Conservation (phyloP, 805 yeast species). For the Candida krabiensis region DNA sequence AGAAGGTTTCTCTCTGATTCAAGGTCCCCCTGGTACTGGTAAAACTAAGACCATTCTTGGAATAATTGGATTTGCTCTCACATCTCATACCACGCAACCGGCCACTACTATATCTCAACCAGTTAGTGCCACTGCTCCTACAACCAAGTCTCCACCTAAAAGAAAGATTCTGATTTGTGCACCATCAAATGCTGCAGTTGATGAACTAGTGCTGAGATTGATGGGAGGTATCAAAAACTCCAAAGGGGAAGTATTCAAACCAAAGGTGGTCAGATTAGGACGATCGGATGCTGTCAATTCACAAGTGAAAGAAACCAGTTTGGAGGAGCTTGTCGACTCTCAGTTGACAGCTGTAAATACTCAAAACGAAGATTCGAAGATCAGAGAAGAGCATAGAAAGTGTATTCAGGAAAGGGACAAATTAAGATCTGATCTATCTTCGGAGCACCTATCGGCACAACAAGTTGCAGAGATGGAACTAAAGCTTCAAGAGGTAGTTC, state of each 20-base stretch:
- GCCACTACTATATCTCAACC: slow-evolving; percentile 11
- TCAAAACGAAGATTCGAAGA: slow-evolving; percentile 43
- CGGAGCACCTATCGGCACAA: slow-evolving; percentile 34
- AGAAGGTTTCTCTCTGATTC: slow-evolving; percentile 85
- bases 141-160: slow-evolving; percentile 16
- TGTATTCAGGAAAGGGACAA: slow-evolving; percentile 59
- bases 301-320: slow-evolving; percentile 75
- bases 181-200: slow-evolving; percentile 99
- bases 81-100: slow-evolving; percentile 27
- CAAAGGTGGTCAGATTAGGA: slow-evolving; percentile 83
- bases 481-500: slow-evolving; percentile 55
- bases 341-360: slow-evolving; percentile 42
- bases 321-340: slow-evolving; percentile 82
- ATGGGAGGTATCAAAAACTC: slow-evolving; percentile 66
- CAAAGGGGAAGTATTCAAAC: slow-evolving; percentile 52
- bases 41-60: slow-evolving; percentile 96
- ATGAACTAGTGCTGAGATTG: slow-evolving; percentile 84
- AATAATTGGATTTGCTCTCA: slow-evolving; percentile 74
- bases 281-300: slow-evolving; percentile 83
- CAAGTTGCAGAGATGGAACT: slow-evolving; percentile 49
- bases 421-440: slow-evolving; percentile 41
- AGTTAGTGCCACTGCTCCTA: slow-evolving; percentile 5
- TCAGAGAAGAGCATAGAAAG: slow-evolving; percentile 50
- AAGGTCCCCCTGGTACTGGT: slow-evolving; percentile 99
- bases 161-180: slow-evolving; percentile 87